phyloP scores from a whole-genome alignment of 1,284 basidiomycete species.

The Mixia osmundae region DNA sequence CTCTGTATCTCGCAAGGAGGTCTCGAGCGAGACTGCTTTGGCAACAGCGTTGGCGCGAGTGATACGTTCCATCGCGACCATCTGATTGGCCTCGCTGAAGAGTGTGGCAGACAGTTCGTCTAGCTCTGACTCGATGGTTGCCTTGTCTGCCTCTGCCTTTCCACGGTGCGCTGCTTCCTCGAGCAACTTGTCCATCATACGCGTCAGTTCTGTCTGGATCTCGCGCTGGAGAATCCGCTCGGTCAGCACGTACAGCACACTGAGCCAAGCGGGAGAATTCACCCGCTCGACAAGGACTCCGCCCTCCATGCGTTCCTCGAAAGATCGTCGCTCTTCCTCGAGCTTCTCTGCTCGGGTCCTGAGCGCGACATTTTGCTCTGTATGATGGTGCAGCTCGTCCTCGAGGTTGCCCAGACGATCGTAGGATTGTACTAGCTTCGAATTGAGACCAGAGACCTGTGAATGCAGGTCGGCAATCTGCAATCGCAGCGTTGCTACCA shows the following conservation, averaged over 20 bases:
- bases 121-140: conserved; percentile 48
- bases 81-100: conserved; percentile 26
- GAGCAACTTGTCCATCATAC: conserved; percentile 78
- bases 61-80: conserved; percentile 61
- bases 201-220: conserved; percentile 73
- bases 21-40: conserved; percentile 56
- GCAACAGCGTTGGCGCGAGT: conserved; percentile 50
- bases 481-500: too few relatives aligned
- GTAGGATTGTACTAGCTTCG: conserved; percentile 76
- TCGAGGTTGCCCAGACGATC: conserved; percentile 80
- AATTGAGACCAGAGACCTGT: conserved; percentile 72
- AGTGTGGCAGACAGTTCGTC: conserved; percentile 70
- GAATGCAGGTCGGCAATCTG: conserved; percentile 68
- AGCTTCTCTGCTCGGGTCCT: conserved; percentile 49
- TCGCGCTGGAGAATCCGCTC: conserved; percentile 32
- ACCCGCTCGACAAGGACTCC: conserved; percentile 62
- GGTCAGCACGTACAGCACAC: background rate
- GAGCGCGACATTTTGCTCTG: conserved; percentile 40
- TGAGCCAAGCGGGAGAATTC: background rate
- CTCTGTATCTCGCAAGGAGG: conserved; percentile 12
- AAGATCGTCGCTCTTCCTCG: conserved; percentile 27
- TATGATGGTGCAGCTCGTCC: conserved; percentile 51
- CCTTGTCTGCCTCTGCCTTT: conserved; percentile 57
- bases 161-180: conserved; percentile 79
- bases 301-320: conserved; percentile 29